phyloP scores from a whole-genome alignment of 495 filamentous ascomycete species.

The Rhypophila decipiens region DNA sequence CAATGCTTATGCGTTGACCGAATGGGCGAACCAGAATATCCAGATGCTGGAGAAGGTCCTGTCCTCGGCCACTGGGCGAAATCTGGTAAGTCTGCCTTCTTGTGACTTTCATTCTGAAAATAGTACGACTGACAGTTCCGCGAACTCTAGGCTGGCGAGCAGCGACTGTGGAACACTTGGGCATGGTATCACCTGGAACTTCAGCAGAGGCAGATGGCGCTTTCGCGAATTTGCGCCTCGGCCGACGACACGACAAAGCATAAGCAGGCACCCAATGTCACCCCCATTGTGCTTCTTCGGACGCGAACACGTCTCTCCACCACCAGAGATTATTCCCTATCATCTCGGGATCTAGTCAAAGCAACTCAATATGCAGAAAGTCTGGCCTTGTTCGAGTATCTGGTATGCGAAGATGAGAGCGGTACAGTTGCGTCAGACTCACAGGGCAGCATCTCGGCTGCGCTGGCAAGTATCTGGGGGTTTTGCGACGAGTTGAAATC shows the following conservation, averaged over 20 bases:
- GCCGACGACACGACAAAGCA: conserved; percentile 12
- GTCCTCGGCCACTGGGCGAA: conserved; percentile 41
- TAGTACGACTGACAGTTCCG: too few species aligned
- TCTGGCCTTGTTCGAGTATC: conserved; percentile 58
- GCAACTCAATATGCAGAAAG: conserved; percentile 54
- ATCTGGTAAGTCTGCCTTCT: conserved; percentile 10
- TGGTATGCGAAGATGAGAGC: conserved; percentile 29
- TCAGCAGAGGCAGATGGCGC: conserved; percentile 27
- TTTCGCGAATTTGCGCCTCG: conserved; percentile 23
- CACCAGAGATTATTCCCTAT: conserved; percentile 51
- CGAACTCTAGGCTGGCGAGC: conserved; percentile 33
- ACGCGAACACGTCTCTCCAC: conserved; percentile 50
- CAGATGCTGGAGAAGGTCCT: conserved; percentile 59
- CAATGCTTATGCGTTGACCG: conserved; percentile 70
- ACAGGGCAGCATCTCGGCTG: conserved; percentile 46
- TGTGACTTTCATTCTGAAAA: too few species aligned
- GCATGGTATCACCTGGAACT: conserved; percentile 59
- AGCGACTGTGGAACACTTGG: conserved; percentile 64
- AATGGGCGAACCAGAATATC: conserved; percentile 51
- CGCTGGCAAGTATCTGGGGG: conserved; percentile 32
- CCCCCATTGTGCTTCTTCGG: conserved; percentile 48
- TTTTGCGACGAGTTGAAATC: conserved; percentile 41
- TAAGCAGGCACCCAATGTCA: conserved; percentile 10
- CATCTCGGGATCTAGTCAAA: conserved; percentile 32
- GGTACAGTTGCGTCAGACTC: conserved; percentile 27